phyloP scores from a whole-genome alignment of 345 rosid species.

The Eucalyptus rudis region DNA sequence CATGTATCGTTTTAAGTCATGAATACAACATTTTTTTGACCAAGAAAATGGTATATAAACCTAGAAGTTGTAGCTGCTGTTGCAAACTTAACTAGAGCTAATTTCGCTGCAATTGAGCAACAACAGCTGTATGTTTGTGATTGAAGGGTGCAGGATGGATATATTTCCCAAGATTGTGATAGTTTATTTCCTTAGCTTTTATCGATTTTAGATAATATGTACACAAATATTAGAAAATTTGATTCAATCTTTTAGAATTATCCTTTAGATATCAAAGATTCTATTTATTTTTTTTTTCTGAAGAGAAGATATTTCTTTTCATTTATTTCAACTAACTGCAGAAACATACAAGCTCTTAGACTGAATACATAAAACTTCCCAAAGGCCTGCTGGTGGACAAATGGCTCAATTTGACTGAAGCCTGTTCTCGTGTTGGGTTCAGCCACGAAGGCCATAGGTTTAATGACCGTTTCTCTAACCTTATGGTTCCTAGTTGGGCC shows the following conservation, averaged over 20 bases:
- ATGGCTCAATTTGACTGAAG: not conserved
- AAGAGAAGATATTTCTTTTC: too few relatives aligned
- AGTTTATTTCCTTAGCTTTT: not conserved
- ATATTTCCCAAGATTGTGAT: not conserved
- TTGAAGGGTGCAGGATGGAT: not conserved
- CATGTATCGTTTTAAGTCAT: too few relatives aligned
- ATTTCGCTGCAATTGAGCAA: not conserved
- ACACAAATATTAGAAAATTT: not conserved
- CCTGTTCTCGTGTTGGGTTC: not conserved
- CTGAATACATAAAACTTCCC: not conserved
- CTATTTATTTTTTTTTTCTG: too few relatives aligned
- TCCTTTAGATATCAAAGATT: not conserved
- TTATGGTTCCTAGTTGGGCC: not conserved
- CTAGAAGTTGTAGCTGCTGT: not conserved
- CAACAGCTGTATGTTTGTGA: not conserved
- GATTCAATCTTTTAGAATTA: not conserved
- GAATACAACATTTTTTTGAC: too few relatives aligned
- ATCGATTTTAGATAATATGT: not conserved
- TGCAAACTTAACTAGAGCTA: not conserved
- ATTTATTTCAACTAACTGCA: not conserved
- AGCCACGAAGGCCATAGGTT: not conserved
- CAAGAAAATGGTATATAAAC: too few relatives aligned
- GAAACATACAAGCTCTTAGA: too few relatives aligned
- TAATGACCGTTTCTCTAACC: not conserved
- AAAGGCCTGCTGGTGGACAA: not conserved